Evolutionary conservation across 2,329 filamentous ascomycete genomes (phyloP).

Genomic region (Didymellaceae sp.): DNA sequence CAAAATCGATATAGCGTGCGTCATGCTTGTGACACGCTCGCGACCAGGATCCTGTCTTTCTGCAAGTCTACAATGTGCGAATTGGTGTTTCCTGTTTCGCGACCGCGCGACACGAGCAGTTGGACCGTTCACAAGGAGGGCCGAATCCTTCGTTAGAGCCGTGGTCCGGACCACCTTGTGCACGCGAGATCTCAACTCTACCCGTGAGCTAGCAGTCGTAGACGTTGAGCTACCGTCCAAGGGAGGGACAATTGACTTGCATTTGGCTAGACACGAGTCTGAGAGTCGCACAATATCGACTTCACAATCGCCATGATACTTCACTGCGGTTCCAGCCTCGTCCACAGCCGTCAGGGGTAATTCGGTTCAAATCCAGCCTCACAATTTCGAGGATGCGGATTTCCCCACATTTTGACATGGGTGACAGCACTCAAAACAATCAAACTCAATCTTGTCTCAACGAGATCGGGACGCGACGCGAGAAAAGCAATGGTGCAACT

Average conservation of each 20-base stretch:
- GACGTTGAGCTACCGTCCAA: slow-evolving; percentile 9
- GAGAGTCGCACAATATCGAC: slow-evolving; percentile 5
- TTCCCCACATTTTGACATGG: slow-evolving; percentile 19
- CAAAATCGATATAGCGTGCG: slow-evolving; percentile 22
- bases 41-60: slow-evolving; percentile 12
- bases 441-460: slow-evolving; percentile 2
- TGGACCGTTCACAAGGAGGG: slow-evolving; percentile 7
- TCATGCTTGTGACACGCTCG: slow-evolving; percentile 28
- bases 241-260: slow-evolving; percentile 2
- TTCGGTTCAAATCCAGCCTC: slow-evolving; percentile 10
- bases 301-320: slow-evolving; percentile 7
- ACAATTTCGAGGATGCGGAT: slow-evolving; percentile 15
- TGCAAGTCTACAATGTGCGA: slow-evolving; percentile 6
- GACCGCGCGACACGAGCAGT: slow-evolving; percentile 10
- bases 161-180: slow-evolving; percentile 9
- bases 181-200: slow-evolving; percentile 5
- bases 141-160: slow-evolving; percentile 14
- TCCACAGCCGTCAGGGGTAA: slow-evolving; percentile 9
- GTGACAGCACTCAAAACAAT: slow-evolving; percentile 2
- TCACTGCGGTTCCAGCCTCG: slow-evolving; percentile 6
- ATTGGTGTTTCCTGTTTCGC: slow-evolving; percentile 14
- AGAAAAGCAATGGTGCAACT: background rate
- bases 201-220: slow-evolving; percentile 13
- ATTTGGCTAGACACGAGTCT: slow-evolving; percentile 1
- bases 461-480: background rate